Evolutionary conservation across 305 asterid genomes (phyloP).

Genomic region (Solanum hybrid): DNA sequence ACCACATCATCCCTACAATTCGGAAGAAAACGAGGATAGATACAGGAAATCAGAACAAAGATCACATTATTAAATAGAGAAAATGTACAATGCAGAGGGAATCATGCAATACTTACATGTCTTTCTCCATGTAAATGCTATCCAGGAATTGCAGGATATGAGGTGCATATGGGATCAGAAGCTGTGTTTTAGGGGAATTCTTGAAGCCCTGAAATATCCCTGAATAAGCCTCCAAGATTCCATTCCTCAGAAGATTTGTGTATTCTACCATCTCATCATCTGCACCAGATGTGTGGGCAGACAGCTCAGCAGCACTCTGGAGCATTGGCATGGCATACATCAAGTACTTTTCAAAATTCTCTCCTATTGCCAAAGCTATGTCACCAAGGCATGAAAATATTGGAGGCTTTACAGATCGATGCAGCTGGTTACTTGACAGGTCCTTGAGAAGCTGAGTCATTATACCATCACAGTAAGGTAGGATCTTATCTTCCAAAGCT

Average conservation of each 20-base stretch:
- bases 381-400: slow-evolving; percentile 93
- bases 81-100: not conserved
- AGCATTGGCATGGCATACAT: slow-evolving; percentile 92
- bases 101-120: slow-evolving; percentile 42
- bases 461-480: slow-evolving; percentile 82
- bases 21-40: slow-evolving; percentile 5
- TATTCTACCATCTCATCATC: slow-evolving; percentile 86
- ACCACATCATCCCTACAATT: slow-evolving; percentile 84
- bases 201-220: slow-evolving; percentile 92
- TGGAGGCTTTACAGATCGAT: slow-evolving; percentile 91
- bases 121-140: slow-evolving; percentile 82
- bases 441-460: slow-evolving; percentile 86
- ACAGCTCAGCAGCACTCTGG: slow-evolving; percentile 90
- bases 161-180: slow-evolving; percentile 70
- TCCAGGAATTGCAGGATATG: slow-evolving; percentile 84
- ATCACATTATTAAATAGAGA: not conserved
- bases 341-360: slow-evolving; percentile 75
- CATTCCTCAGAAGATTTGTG: slow-evolving; percentile 68
- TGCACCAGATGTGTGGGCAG: slow-evolving; percentile 52
- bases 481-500: slow-evolving; percentile 74
- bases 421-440: slow-evolving; percentile 81
- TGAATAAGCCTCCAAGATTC: slow-evolving; percentile 88
- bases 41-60: not conserved
- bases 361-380: slow-evolving; percentile 82
- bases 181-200: slow-evolving; percentile 81